A percentile compares a stretch with the other conserved stretches of the same genome.
phyloP scores from a whole-genome alignment of 352 stramenopile genomes.

The Blastocystis sp. region DNA sequence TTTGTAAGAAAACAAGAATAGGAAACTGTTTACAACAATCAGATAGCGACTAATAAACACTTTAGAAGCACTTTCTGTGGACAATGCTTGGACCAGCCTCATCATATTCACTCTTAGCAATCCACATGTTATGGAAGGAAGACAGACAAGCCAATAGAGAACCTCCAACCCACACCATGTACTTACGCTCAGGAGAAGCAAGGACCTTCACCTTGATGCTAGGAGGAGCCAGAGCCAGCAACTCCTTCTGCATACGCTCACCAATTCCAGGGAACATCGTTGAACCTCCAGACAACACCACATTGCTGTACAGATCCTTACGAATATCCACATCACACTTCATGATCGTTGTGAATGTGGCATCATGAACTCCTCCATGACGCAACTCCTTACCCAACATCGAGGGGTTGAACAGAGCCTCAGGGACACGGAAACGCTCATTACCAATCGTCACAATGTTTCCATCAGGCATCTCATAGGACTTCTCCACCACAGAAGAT shows the following conservation, averaged over 20 bases:
- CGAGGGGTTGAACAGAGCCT: constrained; percentile 89
- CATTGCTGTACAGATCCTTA: constrained; percentile 88
- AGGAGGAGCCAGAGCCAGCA: constrained; percentile 79
- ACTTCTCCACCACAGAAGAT: constrained; percentile 86
- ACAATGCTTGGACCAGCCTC: constrained; percentile 90
- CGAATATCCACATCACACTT: constrained; percentile 83
- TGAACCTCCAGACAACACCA: constrained; percentile 87
- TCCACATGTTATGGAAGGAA: constrained; percentile 96
- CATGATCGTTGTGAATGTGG: constrained; percentile 80
- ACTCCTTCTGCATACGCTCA: constrained; percentile 82
- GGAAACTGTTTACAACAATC: constrained; percentile 69
- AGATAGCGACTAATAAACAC: constrained; percentile 69
- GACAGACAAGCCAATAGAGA: constrained; percentile 87
- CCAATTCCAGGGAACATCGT: constrained; percentile 89
- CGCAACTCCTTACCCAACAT: constrained; percentile 81
- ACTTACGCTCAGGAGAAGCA: constrained; percentile 82
- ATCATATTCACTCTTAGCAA: constrained; percentile 92
- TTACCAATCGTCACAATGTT: constrained; percentile 92
- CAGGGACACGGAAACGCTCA: constrained; percentile 84
- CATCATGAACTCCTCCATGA: constrained; percentile 76
- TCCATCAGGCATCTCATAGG: constrained; percentile 85
- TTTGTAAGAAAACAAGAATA: constrained; percentile 75
- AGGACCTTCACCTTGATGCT: constrained; percentile 93
- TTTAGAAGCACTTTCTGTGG: constrained; percentile 88
- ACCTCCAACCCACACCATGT: constrained; percentile 90